These are phyloP conservation scores for Vickermania ingenoplastis DNA, from an alignment of 208 protist species.

Conservation along the genomic window DNA sequence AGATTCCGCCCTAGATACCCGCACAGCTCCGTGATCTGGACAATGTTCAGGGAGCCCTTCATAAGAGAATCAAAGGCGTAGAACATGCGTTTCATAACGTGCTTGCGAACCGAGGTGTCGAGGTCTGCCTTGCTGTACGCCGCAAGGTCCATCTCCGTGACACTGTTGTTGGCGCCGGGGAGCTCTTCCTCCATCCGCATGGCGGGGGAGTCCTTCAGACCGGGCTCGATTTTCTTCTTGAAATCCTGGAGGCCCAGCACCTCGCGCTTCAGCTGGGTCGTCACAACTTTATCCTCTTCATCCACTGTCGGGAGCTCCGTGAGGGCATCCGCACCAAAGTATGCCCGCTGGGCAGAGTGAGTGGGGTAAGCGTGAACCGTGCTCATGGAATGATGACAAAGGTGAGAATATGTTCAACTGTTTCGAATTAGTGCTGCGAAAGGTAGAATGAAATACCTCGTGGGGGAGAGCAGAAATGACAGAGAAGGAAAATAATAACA, in stretches of 20 bases:
- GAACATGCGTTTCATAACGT: constrained; percentile 87
- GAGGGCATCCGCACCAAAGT: neutral
- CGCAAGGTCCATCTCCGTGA: constrained; percentile 71
- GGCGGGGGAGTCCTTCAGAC: neutral
- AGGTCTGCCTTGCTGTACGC: constrained; percentile 81
- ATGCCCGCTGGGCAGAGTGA: neutral
- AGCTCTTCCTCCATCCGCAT: neutral
- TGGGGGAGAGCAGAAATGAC: too few species aligned
- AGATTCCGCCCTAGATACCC: constrained; percentile 57
- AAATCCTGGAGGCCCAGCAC: neutral
- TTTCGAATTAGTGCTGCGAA: too few species aligned
- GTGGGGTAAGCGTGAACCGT: neutral
- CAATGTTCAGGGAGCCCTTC: constrained; percentile 45
- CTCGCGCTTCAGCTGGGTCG: neutral
- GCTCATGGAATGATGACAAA: too few species aligned
- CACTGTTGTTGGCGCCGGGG: constrained; percentile 1
- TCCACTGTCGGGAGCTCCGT: neutral
- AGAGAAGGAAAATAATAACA: too few species aligned
- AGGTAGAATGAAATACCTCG: too few species aligned
- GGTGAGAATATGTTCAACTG: too few species aligned
- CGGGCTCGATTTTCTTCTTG: neutral
- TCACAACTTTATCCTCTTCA: neutral
- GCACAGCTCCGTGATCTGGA: constrained; percentile 72
- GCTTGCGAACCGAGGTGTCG: constrained; percentile 46
- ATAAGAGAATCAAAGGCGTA: constrained; percentile 81